A percentile compares a stretch with the other conserved stretches of the same genome.
Evolutionary conservation across 2,329 filamentous ascomycete species (phyloP).

Genomic region (Apiospora kogelbergensis): DNA sequence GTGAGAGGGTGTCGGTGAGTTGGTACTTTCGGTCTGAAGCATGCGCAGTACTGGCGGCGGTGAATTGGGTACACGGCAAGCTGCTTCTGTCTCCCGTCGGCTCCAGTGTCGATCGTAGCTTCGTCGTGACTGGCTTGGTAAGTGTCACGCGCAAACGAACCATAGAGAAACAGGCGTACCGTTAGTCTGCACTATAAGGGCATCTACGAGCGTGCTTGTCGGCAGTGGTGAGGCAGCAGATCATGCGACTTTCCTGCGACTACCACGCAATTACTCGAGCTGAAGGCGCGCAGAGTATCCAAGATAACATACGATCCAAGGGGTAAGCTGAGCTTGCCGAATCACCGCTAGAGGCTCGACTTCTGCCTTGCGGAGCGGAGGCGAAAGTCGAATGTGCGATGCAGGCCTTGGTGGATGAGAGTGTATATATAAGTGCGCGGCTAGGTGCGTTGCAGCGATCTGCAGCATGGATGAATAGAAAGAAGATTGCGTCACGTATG

Average conservation of each 20-base stretch:
- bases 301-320: neutral
- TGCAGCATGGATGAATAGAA: neutral
- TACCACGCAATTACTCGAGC: neutral
- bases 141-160: neutral
- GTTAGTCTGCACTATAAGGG: neutral
- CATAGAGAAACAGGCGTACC: neutral
- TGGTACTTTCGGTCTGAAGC: neutral
- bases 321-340: neutral
- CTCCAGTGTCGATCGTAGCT: neutral
- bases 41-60: neutral
- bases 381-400: neutral
- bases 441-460: constrained; percentile 3
- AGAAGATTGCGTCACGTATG: neutral
- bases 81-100: neutral
- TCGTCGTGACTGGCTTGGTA: neutral
- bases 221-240: neutral
- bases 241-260: neutral
- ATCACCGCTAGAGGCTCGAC: neutral
- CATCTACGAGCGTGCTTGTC: neutral
- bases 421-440: neutral
- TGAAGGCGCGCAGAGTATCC: neutral
- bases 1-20: neutral
- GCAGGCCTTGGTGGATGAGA: neutral
- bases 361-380: neutral
- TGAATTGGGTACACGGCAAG: neutral